Base-by-base conservation (phyloP, 2,329 filamentous ascomycete species). In the Aspergillus ruber region DNA sequence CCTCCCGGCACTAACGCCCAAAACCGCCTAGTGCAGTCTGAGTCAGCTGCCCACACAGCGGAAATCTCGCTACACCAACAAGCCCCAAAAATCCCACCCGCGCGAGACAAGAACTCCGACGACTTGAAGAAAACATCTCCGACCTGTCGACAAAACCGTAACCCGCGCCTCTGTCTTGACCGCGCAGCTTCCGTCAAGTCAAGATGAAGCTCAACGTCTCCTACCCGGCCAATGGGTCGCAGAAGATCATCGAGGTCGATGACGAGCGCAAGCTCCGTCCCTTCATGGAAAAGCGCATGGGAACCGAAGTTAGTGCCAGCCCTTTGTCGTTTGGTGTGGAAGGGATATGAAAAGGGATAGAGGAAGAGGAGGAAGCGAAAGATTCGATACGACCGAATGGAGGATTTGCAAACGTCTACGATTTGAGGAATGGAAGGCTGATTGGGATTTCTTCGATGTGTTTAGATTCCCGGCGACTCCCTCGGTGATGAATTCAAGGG, bases 401-500 rank as follows among this genome's bases (percentile, higher is more conserved):
- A 13, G 39, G 18, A 29, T 29, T 43, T 29, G 35, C 35, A 17
- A 18, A 38, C 35, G 18, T 38, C n/a, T 18, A 18, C n/a, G 18
- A 18, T n/a, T 38, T 17, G 15, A 38, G 6, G 21, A 18, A 41
- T 51, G 55, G 44, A 56, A 58, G 56, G 56, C 63, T 68, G 63
- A 67, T 65, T 60, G 54, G 58, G 52, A 50, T 55, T 51, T 55
- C 51, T 55, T 54, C 39, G 51, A 61, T 52, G 46, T 43, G 43
- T 60, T 55, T 65, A 96, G 80, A 88, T 98, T 66, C 78, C 87
- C 66, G 93, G 86, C 70, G 94, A 98, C 80, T 86, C 85, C 72
- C 83, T 98, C 70, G 93, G 93, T 71, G 90, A 97, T 73, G 93
- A 98, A 80, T 98, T 95, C 88, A 96, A 96, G 84, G 93, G 93